Conservation (phyloP, 75 land plant genomes). For the Picea glauca region DNA sequence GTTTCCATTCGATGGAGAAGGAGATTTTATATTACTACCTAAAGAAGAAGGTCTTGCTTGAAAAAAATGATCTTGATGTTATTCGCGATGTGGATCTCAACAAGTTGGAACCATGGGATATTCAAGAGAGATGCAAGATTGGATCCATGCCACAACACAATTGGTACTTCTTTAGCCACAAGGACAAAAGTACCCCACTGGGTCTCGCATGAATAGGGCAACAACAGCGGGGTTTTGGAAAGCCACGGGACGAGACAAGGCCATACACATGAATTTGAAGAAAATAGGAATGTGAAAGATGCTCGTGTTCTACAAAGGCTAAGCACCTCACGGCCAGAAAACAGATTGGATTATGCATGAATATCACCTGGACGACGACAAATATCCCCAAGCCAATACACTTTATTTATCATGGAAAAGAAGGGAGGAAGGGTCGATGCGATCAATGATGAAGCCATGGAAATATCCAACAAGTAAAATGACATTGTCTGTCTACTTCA, state of each 20-base stretch:
- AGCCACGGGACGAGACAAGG: too few relatives aligned
- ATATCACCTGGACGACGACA: too few relatives aligned
- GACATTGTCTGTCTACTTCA: too few relatives aligned
- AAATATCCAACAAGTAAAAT: too few relatives aligned
- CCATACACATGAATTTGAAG: too few relatives aligned
- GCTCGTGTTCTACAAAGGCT: conserved; percentile 64
- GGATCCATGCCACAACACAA: conserved; percentile 60
- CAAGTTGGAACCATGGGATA: conserved; percentile 71
- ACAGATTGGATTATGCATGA: too few relatives aligned
- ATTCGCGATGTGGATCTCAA: too few relatives aligned
- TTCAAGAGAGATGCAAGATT: conserved; percentile 65
- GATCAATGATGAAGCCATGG: too few relatives aligned
- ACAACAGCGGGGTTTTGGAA: conserved; percentile 76
- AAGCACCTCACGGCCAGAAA: too few relatives aligned
- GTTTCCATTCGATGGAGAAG: conserved; percentile 65
- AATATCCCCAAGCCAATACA: too few relatives aligned
- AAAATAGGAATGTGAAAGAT: conserved; percentile 68
- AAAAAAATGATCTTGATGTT: conserved; percentile 56
- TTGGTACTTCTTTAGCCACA: conserved; percentile 78
- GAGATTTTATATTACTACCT: conserved; percentile 54
- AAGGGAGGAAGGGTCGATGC: too few relatives aligned
- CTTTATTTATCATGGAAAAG: too few relatives aligned
- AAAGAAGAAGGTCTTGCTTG: conserved; percentile 42
- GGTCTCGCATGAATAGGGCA: conserved; percentile 57
- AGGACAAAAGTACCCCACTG: conserved; percentile 73